These are phyloP conservation scores for Neocallimastix lanati DNA, from an alignment of 192 early-diverging fungal species.

Conservation along the genomic window DNA sequence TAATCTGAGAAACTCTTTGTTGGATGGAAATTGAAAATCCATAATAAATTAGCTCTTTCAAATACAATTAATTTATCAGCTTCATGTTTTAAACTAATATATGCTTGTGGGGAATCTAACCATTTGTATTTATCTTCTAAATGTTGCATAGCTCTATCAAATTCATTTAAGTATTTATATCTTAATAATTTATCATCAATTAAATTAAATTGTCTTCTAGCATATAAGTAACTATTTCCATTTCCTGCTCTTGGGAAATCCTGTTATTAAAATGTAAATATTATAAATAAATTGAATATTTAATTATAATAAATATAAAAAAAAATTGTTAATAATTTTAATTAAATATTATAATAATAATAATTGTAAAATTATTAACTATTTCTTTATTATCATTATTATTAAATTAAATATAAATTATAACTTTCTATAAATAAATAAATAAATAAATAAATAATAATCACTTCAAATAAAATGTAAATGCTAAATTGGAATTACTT, in stretches of 20 bases:
- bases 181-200: conserved; percentile 67
- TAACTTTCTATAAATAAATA: too few species aligned
- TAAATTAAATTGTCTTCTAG: conserved; percentile 87
- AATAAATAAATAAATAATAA: too few species aligned
- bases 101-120: conserved; percentile 52
- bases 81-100: too few species aligned
- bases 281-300: too few species aligned
- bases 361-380: too few species aligned
- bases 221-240: conserved; percentile 74
- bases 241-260: conserved; percentile 97
- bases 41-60: conserved; percentile 74
- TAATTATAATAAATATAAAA: too few species aligned
- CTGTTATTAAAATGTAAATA: too few species aligned
- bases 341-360: too few species aligned
- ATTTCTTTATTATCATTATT: too few species aligned
- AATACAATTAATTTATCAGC: conserved; percentile 82
- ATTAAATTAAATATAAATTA: too few species aligned
- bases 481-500: background rate
- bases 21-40: conserved; percentile 90
- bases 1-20: conserved; percentile 73
- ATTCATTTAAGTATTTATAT: conserved; percentile 83
- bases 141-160: conserved; percentile 68
- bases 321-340: too few species aligned
- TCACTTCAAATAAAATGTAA: too few species aligned
- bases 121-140: conserved; percentile 51